Conservation (phyloP, 495 filamentous ascomycete genomes). For the Tuber brumale region DNA sequence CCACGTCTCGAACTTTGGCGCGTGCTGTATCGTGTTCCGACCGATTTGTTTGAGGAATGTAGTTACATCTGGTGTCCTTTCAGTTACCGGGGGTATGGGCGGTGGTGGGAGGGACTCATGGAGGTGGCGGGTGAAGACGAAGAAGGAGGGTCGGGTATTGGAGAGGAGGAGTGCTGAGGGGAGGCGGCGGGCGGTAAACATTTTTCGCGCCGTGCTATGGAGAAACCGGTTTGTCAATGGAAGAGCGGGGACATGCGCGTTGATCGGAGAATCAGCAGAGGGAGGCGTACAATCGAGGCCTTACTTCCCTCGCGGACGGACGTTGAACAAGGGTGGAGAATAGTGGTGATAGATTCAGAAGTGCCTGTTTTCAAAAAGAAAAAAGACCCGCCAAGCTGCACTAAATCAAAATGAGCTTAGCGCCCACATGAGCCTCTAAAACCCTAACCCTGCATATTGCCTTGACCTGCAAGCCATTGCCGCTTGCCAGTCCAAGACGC, state of each 20-base stretch:
- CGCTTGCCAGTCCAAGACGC: too few relatives aligned
- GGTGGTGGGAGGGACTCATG: slow-evolving; percentile 40
- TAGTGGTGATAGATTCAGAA: not conserved
- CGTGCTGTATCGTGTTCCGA: slow-evolving; percentile 71
- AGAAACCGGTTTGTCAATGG: not conserved
- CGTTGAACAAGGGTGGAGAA: not conserved
- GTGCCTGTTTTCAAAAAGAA: too few relatives aligned
- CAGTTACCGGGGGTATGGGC: slow-evolving; percentile 63
- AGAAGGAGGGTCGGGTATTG: slow-evolving; percentile 22
- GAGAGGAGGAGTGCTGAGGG: slow-evolving; percentile 13
- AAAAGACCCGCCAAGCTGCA: not conserved
- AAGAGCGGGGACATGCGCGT: not conserved
- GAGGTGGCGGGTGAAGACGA: slow-evolving; percentile 21
- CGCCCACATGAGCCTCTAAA: not conserved
- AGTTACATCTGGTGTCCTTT: slow-evolving; percentile 74
- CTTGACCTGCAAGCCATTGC: not conserved
- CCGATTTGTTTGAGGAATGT: slow-evolving; percentile 93
- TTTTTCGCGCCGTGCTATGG: not conserved
- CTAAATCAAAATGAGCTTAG: not conserved
- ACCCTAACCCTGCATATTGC: not conserved
- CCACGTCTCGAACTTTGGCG: slow-evolving; percentile 74
- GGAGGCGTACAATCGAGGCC: not conserved
- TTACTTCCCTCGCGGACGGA: not conserved
- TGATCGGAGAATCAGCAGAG: not conserved
- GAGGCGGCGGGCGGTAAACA: slow-evolving; percentile 26